Conservation (phyloP, 768 basidiomycete genomes). For the Pisolithus microcarpus region DNA sequence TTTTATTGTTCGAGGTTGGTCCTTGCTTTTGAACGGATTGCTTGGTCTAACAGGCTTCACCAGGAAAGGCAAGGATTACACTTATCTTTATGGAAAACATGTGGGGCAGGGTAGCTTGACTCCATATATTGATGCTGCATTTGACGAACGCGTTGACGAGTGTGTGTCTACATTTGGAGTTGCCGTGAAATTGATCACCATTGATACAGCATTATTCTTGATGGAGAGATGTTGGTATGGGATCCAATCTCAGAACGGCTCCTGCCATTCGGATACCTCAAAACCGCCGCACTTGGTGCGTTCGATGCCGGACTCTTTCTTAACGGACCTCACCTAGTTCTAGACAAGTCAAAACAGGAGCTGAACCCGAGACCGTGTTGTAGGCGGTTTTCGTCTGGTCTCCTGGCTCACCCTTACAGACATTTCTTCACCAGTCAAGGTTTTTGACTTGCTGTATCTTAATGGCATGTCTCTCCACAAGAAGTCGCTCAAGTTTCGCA, state of each 20-base stretch:
- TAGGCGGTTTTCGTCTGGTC: constrained; percentile 32
- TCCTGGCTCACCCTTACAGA: background rate
- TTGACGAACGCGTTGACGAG: constrained; percentile 76
- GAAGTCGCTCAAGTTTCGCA: constrained; percentile 66
- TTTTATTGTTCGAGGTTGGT: constrained; percentile 84
- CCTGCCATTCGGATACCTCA: constrained; percentile 88
- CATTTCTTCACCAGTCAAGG: constrained; percentile 64
- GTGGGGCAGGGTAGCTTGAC: constrained; percentile 82
- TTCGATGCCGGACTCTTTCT: background rate
- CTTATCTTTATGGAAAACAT: constrained; percentile 85
- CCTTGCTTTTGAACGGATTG: background rate
- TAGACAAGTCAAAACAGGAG: constrained; percentile 67
- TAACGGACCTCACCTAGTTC: background rate
- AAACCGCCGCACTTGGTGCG: constrained; percentile 83
- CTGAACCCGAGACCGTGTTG: constrained; percentile 85
- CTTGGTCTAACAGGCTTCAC: constrained; percentile 2
- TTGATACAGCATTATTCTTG: constrained; percentile 70
- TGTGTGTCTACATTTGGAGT: constrained; percentile 31
- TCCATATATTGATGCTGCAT: constrained; percentile 71
- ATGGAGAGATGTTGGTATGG: constrained; percentile 99
- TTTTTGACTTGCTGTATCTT: constrained; percentile 89
- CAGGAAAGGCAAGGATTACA: constrained; percentile 89
- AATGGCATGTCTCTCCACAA: constrained; percentile 76
- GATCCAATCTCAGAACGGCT: constrained; percentile 85
- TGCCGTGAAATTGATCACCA: constrained; percentile 4